Conservation (phyloP, 1,284 basidiomycete species). For the Caloboletus firmus region DNA sequence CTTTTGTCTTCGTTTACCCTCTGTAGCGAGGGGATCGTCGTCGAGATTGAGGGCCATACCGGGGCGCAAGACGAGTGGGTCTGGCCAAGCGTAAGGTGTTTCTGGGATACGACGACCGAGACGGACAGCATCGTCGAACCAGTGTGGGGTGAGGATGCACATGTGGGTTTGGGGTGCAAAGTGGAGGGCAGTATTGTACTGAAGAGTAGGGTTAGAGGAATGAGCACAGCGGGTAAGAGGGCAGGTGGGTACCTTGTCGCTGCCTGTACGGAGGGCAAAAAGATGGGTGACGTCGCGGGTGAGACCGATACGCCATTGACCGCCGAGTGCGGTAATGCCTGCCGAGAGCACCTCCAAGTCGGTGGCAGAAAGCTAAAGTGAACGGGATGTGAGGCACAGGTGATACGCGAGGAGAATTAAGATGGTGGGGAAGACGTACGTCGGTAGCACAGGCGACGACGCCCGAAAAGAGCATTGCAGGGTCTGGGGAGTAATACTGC, state of each 20-base stretch:
- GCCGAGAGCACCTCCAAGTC: constrained; percentile 76
- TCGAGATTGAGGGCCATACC: constrained; percentile 19
- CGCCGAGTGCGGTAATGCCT: constrained; percentile 75
- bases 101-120: constrained; percentile 60
- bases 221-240: not conserved
- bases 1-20: constrained; percentile 21
- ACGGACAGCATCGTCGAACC: constrained; percentile 79
- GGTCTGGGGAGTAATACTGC: constrained; percentile 72
- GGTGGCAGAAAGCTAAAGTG: constrained; percentile 49
- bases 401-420: too few species aligned
- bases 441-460: constrained; percentile 69
- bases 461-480: constrained; percentile 78
- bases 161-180: constrained; percentile 54
- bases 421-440: constrained; percentile 37
- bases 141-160: constrained; percentile 72
- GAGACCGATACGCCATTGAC: constrained; percentile 73
- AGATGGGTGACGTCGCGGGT: constrained; percentile 81
- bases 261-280: constrained; percentile 55
- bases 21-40: constrained; percentile 16
- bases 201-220: not conserved
- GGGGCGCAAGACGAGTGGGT: constrained; percentile 50
- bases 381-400: not conserved
- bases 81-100: constrained; percentile 71
- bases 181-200: constrained; percentile 62
- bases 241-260: constrained; percentile 42